Evolutionary conservation across 2,329 filamentous ascomycete genomes (phyloP).

Genomic region (Setomelanomma holmii): DNA sequence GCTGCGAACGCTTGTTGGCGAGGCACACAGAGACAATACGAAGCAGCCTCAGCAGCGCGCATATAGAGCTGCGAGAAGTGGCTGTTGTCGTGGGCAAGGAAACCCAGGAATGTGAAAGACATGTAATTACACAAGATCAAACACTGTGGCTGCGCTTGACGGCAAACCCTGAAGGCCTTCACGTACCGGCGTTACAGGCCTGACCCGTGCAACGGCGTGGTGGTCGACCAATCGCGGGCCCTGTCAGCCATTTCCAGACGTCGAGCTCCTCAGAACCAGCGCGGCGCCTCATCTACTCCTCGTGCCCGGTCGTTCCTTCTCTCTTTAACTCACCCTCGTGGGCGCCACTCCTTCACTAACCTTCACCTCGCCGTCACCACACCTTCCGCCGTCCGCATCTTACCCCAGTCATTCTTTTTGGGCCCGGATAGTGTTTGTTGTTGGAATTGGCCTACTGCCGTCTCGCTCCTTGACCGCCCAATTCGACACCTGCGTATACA

Average conservation of each 20-base stretch:
- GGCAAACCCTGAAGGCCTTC: constrained; percentile 15
- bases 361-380: constrained; percentile 21
- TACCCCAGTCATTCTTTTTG: constrained; percentile 52
- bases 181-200: constrained; percentile 20
- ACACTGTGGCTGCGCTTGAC: constrained; percentile 32
- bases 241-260: constrained; percentile 32
- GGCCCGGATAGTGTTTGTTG: constrained; percentile 30
- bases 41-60: constrained; percentile 13
- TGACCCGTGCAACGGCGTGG: constrained; percentile 31
- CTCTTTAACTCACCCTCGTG: constrained; percentile 43
- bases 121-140: constrained; percentile 29
- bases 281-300: constrained; percentile 44
- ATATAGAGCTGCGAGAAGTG: not conserved
- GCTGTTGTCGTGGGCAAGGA: not conserved
- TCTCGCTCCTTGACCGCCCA: constrained; percentile 22
- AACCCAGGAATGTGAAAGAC: constrained; percentile 12
- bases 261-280: constrained; percentile 25
- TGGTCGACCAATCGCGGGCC: constrained; percentile 24
- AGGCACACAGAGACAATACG: constrained; percentile 14
- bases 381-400: constrained; percentile 35
- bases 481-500: constrained; percentile 14
- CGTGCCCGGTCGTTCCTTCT: constrained; percentile 34
- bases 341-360: constrained; percentile 42
- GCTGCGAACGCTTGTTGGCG: constrained; percentile 10
- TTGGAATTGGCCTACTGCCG: constrained; percentile 18